Base-by-base conservation (phyloP, 495 filamentous ascomycete genomes). In the Penicillium soppii region DNA sequence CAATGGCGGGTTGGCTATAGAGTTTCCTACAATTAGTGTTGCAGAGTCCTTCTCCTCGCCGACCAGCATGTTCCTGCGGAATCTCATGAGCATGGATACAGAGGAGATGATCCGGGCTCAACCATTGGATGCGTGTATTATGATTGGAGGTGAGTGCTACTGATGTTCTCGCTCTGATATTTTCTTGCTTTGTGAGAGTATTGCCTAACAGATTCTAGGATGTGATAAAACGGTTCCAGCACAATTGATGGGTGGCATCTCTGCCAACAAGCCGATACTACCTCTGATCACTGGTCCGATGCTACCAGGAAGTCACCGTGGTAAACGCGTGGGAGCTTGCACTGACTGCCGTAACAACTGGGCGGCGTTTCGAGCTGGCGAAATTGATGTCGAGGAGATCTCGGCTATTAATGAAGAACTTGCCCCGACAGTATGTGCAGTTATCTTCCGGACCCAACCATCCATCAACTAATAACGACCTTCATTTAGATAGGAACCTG, bases 41-140 rank as follows among this genome's bases (percentile, higher is more conserved):
- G 79, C 82, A 38, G 84, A 88, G 66, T 73, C 71, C 0, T 87
- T 87, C 59, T 76, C 83, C 0, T 63, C 76, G 36, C 83, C 83
- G 3, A 85, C 83, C 7, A 88, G 84, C 65, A 88, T 88, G 83
- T 86, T 80, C 47, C 52, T 86, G 47, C 60, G 84, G 36, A 88
- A 87, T 58, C 44, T 87, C 36, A 87, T 88, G 83, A 82, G 81
- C 54, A 85, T 88, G 82, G 83, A 88, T 58, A 87, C 84, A 0
- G 84, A 88, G 60, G 84, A 87, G 66, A 86, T 88, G 84, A 79
- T 88, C 17, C 57, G 62, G 21, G 83, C 83, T 12, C 83, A 87
- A 62, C 83, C 84, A 0, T 68, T 85, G 7, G 83, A 87, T 63
- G 80, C 79, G 0, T 81, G 80, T 36, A 74, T 88, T 21, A 71